Percentiles rank a stretch among this genome's conserved stretches.
These are phyloP conservation scores for Fomitiporia mediterranea DNA, from an alignment of 1,284 basidiomycete species.

Conservation along the genomic window DNA sequence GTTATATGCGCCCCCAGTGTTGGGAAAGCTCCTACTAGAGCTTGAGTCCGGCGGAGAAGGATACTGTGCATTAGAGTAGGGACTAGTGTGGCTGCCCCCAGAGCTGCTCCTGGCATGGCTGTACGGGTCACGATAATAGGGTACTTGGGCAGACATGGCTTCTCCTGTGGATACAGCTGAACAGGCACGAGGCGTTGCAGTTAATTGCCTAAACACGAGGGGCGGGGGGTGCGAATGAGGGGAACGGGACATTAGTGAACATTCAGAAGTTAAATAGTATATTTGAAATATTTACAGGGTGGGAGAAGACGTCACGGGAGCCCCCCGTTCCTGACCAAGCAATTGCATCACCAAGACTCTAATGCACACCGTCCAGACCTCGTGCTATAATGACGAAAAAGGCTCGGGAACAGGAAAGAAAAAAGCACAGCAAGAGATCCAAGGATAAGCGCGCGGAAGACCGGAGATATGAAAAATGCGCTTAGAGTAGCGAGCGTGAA, in stretches of 20 bases:
- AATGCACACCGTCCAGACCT: neutral
- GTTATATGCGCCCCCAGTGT: neutral
- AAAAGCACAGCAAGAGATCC: neutral
- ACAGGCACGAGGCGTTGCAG: neutral
- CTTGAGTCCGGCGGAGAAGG: neutral
- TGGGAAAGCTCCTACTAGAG: neutral
- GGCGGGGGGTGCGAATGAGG: neutral
- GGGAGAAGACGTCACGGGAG: neutral
- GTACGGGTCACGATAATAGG: neutral
- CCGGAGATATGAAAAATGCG: neutral
- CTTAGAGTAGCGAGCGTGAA: no score
- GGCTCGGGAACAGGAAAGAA: neutral
- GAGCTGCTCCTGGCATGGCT: neutral
- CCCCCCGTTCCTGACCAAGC: neutral
- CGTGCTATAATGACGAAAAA: slow-evolving; percentile 1
- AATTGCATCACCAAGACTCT: neutral
- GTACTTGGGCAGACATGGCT: neutral
- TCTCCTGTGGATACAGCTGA: neutral
- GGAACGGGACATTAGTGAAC: neutral
- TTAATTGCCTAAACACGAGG: neutral
- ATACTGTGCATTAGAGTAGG: neutral
- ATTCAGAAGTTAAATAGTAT: slow-evolving; percentile 2
- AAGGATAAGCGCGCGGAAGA: neutral
- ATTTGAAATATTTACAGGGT: slow-evolving; percentile 4
- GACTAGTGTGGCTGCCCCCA: neutral